phyloP scores from a whole-genome alignment of 768 basidiomycete species.

The Russula lepida region DNA sequence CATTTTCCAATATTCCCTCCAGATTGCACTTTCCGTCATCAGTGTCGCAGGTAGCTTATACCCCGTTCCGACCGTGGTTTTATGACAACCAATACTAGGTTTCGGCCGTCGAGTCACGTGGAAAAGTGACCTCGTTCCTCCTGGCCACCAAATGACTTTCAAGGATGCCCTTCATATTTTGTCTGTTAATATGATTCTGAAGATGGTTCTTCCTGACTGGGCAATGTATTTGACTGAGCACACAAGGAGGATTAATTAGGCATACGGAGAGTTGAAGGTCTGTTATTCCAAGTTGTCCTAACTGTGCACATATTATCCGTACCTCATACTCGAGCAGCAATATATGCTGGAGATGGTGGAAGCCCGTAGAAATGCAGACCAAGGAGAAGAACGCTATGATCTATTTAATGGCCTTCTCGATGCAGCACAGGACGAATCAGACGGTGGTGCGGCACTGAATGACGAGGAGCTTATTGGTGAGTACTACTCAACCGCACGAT shows the following conservation, averaged over 20 bases:
- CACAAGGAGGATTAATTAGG: slow-evolving; percentile 28
- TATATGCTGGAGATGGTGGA: slow-evolving; percentile 27
- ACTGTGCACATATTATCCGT: not conserved
- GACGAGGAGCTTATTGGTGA: slow-evolving; percentile 23
- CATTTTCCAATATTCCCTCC: not conserved
- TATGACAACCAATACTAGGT: slow-evolving; percentile 20
- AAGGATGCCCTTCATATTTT: slow-evolving; percentile 42
- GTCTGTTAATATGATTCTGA: slow-evolving; percentile 31
- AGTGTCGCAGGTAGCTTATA: slow-evolving; percentile 34
- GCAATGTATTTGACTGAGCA: slow-evolving; percentile 31
- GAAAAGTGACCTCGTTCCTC: slow-evolving; percentile 36
- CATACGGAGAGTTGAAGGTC: slow-evolving; percentile 40
- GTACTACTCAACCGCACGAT: not conserved
- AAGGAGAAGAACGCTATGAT: slow-evolving; percentile 22
- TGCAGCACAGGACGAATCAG: slow-evolving; percentile 19
- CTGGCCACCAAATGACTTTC: slow-evolving; percentile 42
- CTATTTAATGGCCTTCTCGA: slow-evolving; percentile 25
- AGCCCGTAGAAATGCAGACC: slow-evolving; percentile 12
- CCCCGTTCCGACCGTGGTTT: not conserved
- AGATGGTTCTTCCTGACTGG: slow-evolving; percentile 35
- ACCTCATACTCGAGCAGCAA: slow-evolving; percentile 1
- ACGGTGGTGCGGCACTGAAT: slow-evolving; percentile 10
- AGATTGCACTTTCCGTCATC: slow-evolving; percentile 51
- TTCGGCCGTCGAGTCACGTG: slow-evolving; percentile 46
- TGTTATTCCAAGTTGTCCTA: not conserved